Conservation (phyloP, 805 yeast genomes). For the Lipomyces kockii region DNA sequence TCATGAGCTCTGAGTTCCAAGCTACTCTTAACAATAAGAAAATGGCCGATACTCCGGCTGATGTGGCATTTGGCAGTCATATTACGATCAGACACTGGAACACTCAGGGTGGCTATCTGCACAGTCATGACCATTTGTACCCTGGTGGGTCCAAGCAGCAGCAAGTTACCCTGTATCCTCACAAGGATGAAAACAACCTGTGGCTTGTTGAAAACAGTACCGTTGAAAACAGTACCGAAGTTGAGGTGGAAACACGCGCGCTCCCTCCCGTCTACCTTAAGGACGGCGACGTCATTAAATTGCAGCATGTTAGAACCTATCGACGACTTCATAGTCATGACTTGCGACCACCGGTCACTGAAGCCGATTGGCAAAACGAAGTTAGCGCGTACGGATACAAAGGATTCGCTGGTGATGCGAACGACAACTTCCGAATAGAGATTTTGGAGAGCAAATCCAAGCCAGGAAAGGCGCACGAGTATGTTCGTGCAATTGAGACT, state of each 20-base stretch:
- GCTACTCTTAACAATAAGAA: constrained; percentile 55
- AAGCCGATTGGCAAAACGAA: constrained; percentile 87
- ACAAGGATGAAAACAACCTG: constrained; percentile 67
- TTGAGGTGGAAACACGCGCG: constrained; percentile 41
- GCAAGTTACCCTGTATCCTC: constrained; percentile 75
- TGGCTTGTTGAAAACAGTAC: constrained; percentile 60
- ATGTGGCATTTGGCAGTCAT: constrained; percentile 71
- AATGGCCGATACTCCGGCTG: constrained; percentile 58
- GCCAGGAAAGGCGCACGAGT: constrained; percentile 47
- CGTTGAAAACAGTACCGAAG: constrained; percentile 45
- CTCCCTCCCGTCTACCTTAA: constrained; percentile 53
- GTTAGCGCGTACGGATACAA: constrained; percentile 73
- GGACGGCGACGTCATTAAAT: constrained; percentile 61
- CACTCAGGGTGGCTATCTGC: constrained; percentile 76
- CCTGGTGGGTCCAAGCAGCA: constrained; percentile 72
- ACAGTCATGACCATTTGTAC: constrained; percentile 71
- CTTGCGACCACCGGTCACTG: constrained; percentile 83
- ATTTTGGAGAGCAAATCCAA: constrained; percentile 50
- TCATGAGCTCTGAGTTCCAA: constrained; percentile 71
- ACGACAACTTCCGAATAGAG: constrained; percentile 71
- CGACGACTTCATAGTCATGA: constrained; percentile 73
- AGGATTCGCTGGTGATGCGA: constrained; percentile 65
- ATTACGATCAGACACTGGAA: constrained; percentile 72
- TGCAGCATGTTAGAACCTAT: constrained; percentile 73
- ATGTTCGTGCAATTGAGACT: constrained; percentile 63